A percentile compares a stretch with the other conserved stretches of the same genome.
Evolutionary conservation across 805 yeast genomes (phyloP).

Genomic region (Hanseniaspora osmophila): DNA sequence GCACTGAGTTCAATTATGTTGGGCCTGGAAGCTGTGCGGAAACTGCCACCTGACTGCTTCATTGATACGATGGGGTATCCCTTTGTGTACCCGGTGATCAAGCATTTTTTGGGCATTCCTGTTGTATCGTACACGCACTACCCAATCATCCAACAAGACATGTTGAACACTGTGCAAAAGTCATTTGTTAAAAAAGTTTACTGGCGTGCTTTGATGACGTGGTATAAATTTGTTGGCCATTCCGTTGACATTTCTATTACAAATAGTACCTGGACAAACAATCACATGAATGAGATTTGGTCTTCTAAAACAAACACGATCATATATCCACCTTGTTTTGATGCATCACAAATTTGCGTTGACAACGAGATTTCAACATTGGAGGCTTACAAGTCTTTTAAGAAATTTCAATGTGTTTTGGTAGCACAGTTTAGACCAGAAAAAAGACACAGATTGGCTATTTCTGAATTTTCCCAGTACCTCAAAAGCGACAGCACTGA

Average conservation of each 20-base stretch:
- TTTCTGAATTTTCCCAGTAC: slow-evolving; percentile 49
- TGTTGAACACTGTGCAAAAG: slow-evolving; percentile 42
- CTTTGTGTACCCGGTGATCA: slow-evolving; percentile 59
- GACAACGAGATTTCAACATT: slow-evolving; percentile 8
- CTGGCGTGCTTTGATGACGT: slow-evolving; percentile 53
- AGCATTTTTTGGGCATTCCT: slow-evolving; percentile 49
- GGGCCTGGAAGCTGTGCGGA: slow-evolving; percentile 53
- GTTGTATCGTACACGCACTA: slow-evolving; percentile 84
- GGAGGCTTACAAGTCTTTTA: neutral
- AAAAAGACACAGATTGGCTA: slow-evolving; percentile 67
- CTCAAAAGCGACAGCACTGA: slow-evolving; percentile 14
- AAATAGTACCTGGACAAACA: slow-evolving; percentile 85
- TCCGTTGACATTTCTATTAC: slow-evolving; percentile 53
- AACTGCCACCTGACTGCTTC: slow-evolving; percentile 75
- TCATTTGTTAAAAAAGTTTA: slow-evolving; percentile 36
- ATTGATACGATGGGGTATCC: slow-evolving; percentile 93
- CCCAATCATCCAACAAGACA: slow-evolving; percentile 80
- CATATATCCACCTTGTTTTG: slow-evolving; percentile 84
- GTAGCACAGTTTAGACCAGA: slow-evolving; percentile 94
- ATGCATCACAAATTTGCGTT: slow-evolving; percentile 32
- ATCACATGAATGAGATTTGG: slow-evolving; percentile 64
- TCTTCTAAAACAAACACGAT: slow-evolving; percentile 27
- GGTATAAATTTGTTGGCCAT: slow-evolving; percentile 54
- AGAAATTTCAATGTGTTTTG: slow-evolving; percentile 25
- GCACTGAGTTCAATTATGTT: slow-evolving; percentile 65